These are phyloP conservation scores for Solanum ossicruentum DNA, from an alignment of 257 asterid species.

Conservation along the genomic window DNA sequence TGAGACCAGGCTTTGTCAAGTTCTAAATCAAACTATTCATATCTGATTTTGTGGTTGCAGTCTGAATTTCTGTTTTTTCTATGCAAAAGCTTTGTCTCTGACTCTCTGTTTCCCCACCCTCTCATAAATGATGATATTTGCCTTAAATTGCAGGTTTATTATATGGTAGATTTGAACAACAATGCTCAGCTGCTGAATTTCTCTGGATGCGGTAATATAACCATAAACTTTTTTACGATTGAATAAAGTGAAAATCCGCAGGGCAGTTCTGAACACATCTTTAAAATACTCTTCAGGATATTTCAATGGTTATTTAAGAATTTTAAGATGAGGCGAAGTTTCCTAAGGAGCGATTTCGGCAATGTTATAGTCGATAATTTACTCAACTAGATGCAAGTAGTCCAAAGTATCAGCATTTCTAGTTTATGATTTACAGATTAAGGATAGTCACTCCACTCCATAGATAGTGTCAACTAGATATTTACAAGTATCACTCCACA, in stretches of 20 bases:
- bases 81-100: not conserved
- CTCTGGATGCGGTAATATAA: conserved; percentile 90
- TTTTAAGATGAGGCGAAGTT: not conserved
- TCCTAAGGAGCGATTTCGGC: not conserved
- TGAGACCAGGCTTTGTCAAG: not conserved
- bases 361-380: not conserved
- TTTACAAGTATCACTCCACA: not conserved
- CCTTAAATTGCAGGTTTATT: conserved; percentile 53
- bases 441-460: no score
- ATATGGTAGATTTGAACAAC: conserved; percentile 69
- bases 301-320: not conserved
- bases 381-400: not conserved
- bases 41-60: not conserved
- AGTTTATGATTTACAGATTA: not conserved
- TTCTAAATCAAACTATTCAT: not conserved
- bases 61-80: not conserved
- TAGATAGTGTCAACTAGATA: not conserved
- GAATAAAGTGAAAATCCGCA: not conserved
- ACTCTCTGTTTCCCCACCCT: not conserved
- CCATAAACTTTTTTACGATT: not conserved
- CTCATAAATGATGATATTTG: not conserved
- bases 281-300: not conserved
- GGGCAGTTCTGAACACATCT: not conserved
- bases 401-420: not conserved
- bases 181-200: conserved; percentile 65